Base-by-base conservation (phyloP, 306 rosid genomes). In the Casuarina cunninghamiana region DNA sequence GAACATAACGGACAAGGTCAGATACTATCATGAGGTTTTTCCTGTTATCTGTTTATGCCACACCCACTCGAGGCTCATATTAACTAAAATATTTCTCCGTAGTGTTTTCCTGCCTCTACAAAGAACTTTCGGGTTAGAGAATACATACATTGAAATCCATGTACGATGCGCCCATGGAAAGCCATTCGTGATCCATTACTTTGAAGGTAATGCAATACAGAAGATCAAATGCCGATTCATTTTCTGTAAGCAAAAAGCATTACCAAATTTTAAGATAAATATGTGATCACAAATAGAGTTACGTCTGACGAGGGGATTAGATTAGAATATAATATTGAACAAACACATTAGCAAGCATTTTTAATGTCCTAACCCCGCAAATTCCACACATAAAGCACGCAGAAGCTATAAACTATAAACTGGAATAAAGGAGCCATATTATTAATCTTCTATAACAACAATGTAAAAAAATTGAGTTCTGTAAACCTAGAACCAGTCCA, bases 141-240 rank as follows among this genome's bases (percentile, higher is more conserved):
- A 69, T 72, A 89, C 99, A 35, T 89, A 95, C 99, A 75, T 95
- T 95, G 80, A 95, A 95, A 89, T 95, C 99, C 99, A 95, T 95
- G 82, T 95, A 95, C 35, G 99, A 93, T 10, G 99, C 99, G 39
- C 86, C 97, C 99, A 95, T 95, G 17, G 96, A 75, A 76, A 95
- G 99, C 99, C 99, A 95, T 82, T 91, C 91, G 58, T 91, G 93
- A 85, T 95, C 99, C 99, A 95, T 93, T 78, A 95, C 87, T 89
- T 95, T 95, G 97, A 93, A 95, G 44, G 99, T 91, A 74, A 95
- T 93, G 87, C 99, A 93, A 83, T 95, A 95, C 81, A 95, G 93
- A 75, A 93, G 90, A 85, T 95, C 98, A 82, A 95, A 95, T 49
- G 99, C 99, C 1, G 82, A 84, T 55, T 95, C 97, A 54, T 90